Percentiles rank a stretch among this genome's conserved stretches.
phyloP scores from a whole-genome alignment of 2,329 filamentous ascomycete genomes.

The Talaromyces piceae region DNA sequence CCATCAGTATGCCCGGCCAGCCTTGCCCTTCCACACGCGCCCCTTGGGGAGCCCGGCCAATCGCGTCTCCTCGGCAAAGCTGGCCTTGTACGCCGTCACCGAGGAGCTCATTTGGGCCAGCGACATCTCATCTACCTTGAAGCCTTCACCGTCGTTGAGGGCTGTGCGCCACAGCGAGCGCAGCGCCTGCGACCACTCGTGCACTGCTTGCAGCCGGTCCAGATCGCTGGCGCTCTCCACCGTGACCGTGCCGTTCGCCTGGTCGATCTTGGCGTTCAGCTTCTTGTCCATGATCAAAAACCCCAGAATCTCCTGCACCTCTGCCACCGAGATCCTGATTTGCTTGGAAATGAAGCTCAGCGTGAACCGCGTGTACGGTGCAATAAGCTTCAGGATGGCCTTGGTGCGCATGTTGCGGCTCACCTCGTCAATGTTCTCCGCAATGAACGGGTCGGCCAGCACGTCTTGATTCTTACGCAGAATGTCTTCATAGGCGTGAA shows the following conservation, averaged over 20 bases:
- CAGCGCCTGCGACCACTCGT: constrained; percentile 65
- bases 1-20: not conserved
- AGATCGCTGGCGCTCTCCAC: constrained; percentile 68
- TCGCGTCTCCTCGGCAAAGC: constrained; percentile 26
- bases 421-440: constrained; percentile 98
- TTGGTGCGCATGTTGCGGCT: constrained; percentile 98
- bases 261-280: constrained; percentile 80
- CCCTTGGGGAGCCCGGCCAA: constrained; percentile 13
- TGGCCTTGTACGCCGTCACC: constrained; percentile 22
- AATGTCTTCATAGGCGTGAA: constrained; percentile 82
- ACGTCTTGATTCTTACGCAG: constrained; percentile 83
- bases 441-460: constrained; percentile 87
- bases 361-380: constrained; percentile 89
- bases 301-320: constrained; percentile 92
- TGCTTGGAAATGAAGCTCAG: constrained; percentile 80
- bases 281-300: constrained; percentile 88
- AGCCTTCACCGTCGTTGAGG: constrained; percentile 69
- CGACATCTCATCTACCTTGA: constrained; percentile 36
- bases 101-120: constrained; percentile 20
- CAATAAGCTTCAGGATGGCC: constrained; percentile 85
- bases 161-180: constrained; percentile 61
- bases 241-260: constrained; percentile 74
- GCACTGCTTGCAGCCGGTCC: constrained; percentile 61
- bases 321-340: constrained; percentile 73
- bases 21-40: constrained; percentile 6